phyloP scores from a whole-genome alignment of 2,329 filamentous ascomycete species.

The Pyricularia grisea region DNA sequence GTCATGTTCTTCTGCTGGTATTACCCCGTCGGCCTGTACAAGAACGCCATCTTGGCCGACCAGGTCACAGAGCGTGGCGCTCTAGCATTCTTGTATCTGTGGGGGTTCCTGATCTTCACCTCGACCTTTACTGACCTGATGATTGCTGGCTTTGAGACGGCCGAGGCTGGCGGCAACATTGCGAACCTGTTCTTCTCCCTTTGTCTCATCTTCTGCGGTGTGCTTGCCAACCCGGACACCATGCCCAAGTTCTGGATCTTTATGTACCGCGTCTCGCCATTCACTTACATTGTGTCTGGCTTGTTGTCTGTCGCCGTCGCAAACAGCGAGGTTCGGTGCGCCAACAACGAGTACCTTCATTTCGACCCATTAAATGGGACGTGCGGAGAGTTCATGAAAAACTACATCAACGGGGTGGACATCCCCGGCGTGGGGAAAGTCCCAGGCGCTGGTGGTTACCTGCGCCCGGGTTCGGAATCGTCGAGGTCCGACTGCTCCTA shows the following conservation, averaged over 20 bases:
- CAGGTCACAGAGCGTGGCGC: slow-evolving; percentile 46
- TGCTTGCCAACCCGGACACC: slow-evolving; percentile 46
- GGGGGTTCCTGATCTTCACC: slow-evolving; percentile 56
- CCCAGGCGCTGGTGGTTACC: slow-evolving; percentile 32
- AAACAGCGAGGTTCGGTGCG: slow-evolving; percentile 40
- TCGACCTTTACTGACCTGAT: slow-evolving; percentile 57
- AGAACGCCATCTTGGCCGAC: slow-evolving; percentile 43
- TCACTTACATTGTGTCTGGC: slow-evolving; percentile 60
- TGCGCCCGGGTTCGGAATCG: slow-evolving; percentile 24
- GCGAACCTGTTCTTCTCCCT: slow-evolving; percentile 57
- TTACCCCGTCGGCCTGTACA: slow-evolving; percentile 57
- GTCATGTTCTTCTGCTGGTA: slow-evolving; percentile 61
- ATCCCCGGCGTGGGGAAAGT: slow-evolving; percentile 15
- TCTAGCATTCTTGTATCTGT: slow-evolving; percentile 58
- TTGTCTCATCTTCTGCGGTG: slow-evolving; percentile 54
- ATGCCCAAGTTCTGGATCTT: slow-evolving; percentile 69
- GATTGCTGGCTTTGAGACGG: slow-evolving; percentile 55
- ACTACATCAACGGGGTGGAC: slow-evolving; percentile 27
- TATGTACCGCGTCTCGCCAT: slow-evolving; percentile 61
- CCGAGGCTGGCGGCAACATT: slow-evolving; percentile 57
- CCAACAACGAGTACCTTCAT: slow-evolving; percentile 45
- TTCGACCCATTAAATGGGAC: slow-evolving; percentile 59
- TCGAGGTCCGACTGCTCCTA: slow-evolving; percentile 17
- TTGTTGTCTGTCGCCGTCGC: slow-evolving; percentile 59
- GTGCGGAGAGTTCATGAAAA: slow-evolving; percentile 55